Base-by-base conservation (phyloP, 2,329 filamentous ascomycete species). In the Xylaria sp. region DNA sequence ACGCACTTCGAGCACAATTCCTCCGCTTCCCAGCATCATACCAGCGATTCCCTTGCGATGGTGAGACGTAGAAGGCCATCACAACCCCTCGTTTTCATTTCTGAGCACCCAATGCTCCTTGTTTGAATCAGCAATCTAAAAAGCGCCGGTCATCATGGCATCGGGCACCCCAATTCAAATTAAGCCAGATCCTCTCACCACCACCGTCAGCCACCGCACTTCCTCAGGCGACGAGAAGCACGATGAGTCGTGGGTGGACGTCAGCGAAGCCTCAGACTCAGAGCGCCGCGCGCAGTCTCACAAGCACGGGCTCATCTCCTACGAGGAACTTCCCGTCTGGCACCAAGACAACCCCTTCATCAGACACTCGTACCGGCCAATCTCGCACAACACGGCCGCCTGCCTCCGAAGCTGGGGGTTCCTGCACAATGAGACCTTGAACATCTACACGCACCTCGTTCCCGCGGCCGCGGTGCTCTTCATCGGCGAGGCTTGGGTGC, bases 391-490 rank as follows among this genome's bases (percentile, higher is more conserved):
- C 0, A 88, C 87, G 75, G 64, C 73, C 10, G 82, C 80, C 53
- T 90, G 87, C 45, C 80, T 87, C 61, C 78, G 82, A 49, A 89
- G 85, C 25, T 79, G 91, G 44, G 76, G 81, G 60, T 87, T 89
- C 77, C 73, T 91, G n/a, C 89, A 92, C 80, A 91, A 80, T 53
- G 74, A 78, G 67, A 75, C 71, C 3, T 31, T 74, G 59, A 92
- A 92, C 77, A 91, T 92, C 73, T 92, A 89, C 77, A 85, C 87
- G 1, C 90, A 92, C 76, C 82, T 92, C 13, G 69, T 90, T 31
- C 87, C 87, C 0, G 81, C 85, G 1, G 67, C 84, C 42, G 80
- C 82, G 2, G 68, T 72, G 11, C 67, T 75, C 22, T 58, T 73
- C 15, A 66, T 82, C 25, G 78, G 65, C 68, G 77, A 69, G 73